Evolutionary conservation across 345 rosid species (phyloP), one percentile per base, ranked within the genome.

Genomic region (Populus tremula): DNA sequence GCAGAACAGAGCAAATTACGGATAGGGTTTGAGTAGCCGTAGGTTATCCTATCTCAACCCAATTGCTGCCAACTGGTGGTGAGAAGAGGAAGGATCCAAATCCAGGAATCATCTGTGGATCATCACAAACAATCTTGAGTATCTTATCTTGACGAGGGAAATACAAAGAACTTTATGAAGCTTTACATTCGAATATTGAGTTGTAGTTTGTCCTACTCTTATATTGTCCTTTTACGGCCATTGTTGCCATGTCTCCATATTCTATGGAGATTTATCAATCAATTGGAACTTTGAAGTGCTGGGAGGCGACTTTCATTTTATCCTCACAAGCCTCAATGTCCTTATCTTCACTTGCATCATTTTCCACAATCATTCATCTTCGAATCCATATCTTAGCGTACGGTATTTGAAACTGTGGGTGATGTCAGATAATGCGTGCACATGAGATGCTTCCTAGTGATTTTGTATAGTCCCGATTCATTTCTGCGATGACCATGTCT

Each of bases 181-280:
- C 23, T 21, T 4, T 18, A 20, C 21, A 3, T 31, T 33, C 4
- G 74, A 65, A 43, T 25, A 16, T 54, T 41, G 72, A 16, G 53
- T 49, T 35, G 69, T 21, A 36, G 17, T 66, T 71, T 75, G 82
- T 82, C 79, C n/a, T 33, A 38, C 53, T 9, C 74, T 67, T 45
- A 16, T 59, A 20, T 29, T 71, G 82, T 71, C 69, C 72, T 56
- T 62, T 54, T 43, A 5, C 67, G 29, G 3, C 25, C 77, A 6
- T 73, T 36, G 67, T 59, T 36, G 67, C 36, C 53, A 18, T 12
- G 20, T 45, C 45, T 65, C 16, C 65, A 20, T 50, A 38, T 35
- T 35, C 70, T 7, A n/a, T 35, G 49, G 56, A 39, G 53, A 66
- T 39, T 10, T 25, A 45, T 31, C 59, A 45, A 56, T 56, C 64